Evolutionary conservation across 495 filamentous ascomycete genomes (phyloP).

Genomic region (Penicillium paradoxum): DNA sequence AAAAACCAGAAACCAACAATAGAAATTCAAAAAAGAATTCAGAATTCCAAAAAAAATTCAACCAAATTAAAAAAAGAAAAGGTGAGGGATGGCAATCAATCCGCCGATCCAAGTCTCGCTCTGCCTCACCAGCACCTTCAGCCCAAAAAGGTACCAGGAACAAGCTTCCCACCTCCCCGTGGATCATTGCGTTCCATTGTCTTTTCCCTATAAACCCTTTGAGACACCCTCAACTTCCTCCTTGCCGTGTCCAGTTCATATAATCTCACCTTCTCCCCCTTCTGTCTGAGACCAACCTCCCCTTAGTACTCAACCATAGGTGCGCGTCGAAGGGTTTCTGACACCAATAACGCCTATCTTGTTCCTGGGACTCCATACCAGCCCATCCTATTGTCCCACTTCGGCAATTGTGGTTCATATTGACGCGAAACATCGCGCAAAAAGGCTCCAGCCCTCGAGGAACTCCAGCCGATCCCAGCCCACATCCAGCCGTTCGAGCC

Average conservation of each 20-base stretch:
- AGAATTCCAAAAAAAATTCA: constrained; percentile 8
- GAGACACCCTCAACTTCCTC: constrained; percentile 16
- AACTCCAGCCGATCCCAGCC: constrained; percentile 14
- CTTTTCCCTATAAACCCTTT: constrained; percentile 9
- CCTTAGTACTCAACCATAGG: not conserved
- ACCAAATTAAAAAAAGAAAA: constrained; percentile 10
- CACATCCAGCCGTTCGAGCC: constrained; percentile 14
- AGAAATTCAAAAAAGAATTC: not conserved
- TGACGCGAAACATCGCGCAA: constrained; percentile 19
- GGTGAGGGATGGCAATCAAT: constrained; percentile 32
- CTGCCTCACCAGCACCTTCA: not conserved
- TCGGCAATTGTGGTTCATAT: not conserved
- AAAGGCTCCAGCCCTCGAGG: not conserved
- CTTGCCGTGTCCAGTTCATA: constrained; percentile 23
- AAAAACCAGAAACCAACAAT: not conserved
- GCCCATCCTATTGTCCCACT: constrained; percentile 1
- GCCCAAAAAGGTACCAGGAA: constrained; percentile 15
- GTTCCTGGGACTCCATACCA: not conserved
- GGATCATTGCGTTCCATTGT: constrained; percentile 1
- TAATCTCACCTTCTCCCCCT: constrained; percentile 21
- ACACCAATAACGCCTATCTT: constrained; percentile 4
- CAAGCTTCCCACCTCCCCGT: constrained; percentile 22
- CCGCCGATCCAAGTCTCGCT: constrained; percentile 16
- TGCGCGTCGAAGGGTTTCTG: constrained; percentile 6
- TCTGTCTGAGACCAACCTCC: constrained; percentile 31